Evolutionary conservation across 2,329 filamentous ascomycete species (phyloP), one percentile per base, ranked within the genome.

Genomic region (Alternaria postmessia): DNA sequence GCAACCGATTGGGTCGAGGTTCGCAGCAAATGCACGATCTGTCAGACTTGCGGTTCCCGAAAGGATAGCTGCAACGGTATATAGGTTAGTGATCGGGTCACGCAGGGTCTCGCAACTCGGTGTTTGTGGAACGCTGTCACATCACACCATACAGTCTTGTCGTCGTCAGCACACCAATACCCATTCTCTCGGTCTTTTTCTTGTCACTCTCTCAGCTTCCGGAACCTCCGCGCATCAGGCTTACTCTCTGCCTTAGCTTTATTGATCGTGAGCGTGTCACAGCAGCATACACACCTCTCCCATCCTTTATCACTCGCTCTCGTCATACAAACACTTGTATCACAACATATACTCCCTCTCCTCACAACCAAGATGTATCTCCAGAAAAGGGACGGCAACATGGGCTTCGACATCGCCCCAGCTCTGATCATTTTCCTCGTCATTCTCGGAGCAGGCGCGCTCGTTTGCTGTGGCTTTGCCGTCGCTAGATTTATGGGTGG

Each of bases 341-440:
- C 41, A 43, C 38, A 20, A 30, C 20, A 38, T 24, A 39, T 44
- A 43, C 47, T 22, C 47, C 42, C 22, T 34, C 34, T 28, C 1
- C 20, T 18, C 42, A 24, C 61, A 44, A 24, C 54, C 52, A 47
- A 18, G 36, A 67, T 66, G 63, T 54, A 63, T 20, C 44, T 72
- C 22, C 49, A 63, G 9, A 70, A 69, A 51, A 63, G 69, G 63
- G 65, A 69, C 24, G 26, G 43, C 54, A 72, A 74, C 55, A 72
- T 70, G 65, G 73, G 66, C 32, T 75, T 69, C 58, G 46, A 65
- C 1, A 62, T 77, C 20, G 64, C 65, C 32, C 73, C 72, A 5
- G 38, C 59, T 12, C 57, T 70, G 12, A 73, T 77, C 60, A 69
- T 76, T 41, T 63, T 77, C 51, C 65, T 76, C 7, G 66, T 69